Evolutionary conservation across 495 filamentous ascomycete species (phyloP), one percentile per base, ranked within the genome.

Genomic region (Aspergillus biplanus): DNA sequence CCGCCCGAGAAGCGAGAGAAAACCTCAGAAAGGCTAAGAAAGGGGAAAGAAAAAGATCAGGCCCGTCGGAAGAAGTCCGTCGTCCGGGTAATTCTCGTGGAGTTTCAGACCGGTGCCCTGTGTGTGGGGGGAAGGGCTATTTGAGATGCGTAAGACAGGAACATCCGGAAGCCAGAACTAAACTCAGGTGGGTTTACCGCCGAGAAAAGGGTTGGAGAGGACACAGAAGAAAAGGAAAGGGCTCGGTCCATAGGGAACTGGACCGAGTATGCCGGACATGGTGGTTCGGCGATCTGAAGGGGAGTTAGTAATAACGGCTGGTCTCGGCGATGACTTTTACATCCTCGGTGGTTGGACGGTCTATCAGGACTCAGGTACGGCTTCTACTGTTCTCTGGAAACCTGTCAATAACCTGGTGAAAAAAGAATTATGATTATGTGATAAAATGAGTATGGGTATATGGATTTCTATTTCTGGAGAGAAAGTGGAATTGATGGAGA

Each of bases 301-400:
- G 37, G 37, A 7, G 13, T 8, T 39, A 39, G 8, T 39, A 39
- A 39, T 39, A 39, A 12, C 47, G 16, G 47, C 47, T 18, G 47
- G 15, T 50, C 47, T 50, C 16, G 55, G 55, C 31, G 34, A 39
- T 57, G 35, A 44, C 35, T 39, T 57, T 57, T 57, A 57, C 5
- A 37, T 16, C 55, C 55, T 34, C 44, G 55, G 55, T 57, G 55
- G 55, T 57, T 57, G 55, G 55, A 44, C 8, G 8, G 39, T 44
- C 8, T 4, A 44, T 4, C 39, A 44, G 21, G 21, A 27, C 21
- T 27, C 21, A 27, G 21, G 21, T 27, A 27, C 21, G 21, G 21
- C 21, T 27, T 35, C 34, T 32, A 56, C 35, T 33, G 32, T 16
- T 27, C 39, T n/a, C 12, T 44, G 39, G 11, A 44, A 27, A 27